A percentile compares a stretch with the other conserved stretches of the same genome.
Evolutionary conservation across 2,329 filamentous ascomycete genomes (phyloP).

Genomic region (Cladosporium colombiae): DNA sequence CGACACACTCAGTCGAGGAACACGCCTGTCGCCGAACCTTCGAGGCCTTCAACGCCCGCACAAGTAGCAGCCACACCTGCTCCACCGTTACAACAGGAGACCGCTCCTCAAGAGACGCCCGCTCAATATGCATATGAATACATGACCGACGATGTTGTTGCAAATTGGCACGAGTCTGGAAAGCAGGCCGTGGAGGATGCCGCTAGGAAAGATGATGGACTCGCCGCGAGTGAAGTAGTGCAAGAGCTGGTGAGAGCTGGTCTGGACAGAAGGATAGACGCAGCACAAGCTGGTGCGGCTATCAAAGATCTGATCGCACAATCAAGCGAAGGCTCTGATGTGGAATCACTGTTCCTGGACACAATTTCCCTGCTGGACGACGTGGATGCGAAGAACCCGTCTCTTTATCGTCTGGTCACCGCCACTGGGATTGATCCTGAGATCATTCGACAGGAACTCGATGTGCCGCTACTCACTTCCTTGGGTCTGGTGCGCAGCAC

Average conservation of each 20-base stretch:
- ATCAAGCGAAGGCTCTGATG: conserved; percentile 49
- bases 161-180: conserved; percentile 67
- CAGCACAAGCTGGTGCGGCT: conserved; percentile 68
- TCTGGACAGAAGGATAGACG: conserved; percentile 66
- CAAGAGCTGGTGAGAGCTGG: conserved; percentile 82
- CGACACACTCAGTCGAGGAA: neutral
- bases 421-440: conserved; percentile 70
- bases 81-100: conserved; percentile 20
- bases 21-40: conserved; percentile 17
- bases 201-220: conserved; percentile 61
- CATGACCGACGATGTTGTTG: conserved; percentile 69
- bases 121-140: conserved; percentile 69
- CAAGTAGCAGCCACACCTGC: conserved; percentile 20
- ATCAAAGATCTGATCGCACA: conserved; percentile 73
- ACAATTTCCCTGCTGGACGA: conserved; percentile 78
- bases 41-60: conserved; percentile 21
- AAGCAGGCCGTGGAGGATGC: conserved; percentile 67
- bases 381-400: conserved; percentile 59
- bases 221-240: conserved; percentile 70
- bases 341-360: conserved; percentile 72
- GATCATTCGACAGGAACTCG: conserved; percentile 79
- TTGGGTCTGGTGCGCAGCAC: conserved; percentile 81
- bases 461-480: conserved; percentile 71
- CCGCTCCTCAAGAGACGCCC: conserved; percentile 23
- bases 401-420: conserved; percentile 68